These are phyloP conservation scores for Tolypocladium cylindrosporum DNA, from an alignment of 2,329 filamentous ascomycete genomes.

Conservation along the genomic window DNA sequence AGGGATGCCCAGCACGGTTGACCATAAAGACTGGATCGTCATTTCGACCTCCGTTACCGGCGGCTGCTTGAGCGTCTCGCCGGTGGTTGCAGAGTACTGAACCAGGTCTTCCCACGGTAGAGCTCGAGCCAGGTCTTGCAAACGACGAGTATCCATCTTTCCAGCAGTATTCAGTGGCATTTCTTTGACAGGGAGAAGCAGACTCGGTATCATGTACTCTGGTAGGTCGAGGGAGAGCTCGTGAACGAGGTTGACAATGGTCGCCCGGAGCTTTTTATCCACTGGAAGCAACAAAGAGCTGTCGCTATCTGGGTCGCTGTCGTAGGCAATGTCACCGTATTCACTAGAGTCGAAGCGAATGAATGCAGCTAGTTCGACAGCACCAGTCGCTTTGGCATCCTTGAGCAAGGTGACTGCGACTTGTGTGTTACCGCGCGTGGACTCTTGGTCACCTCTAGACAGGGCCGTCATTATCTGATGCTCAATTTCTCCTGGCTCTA, in stretches of 20 bases:
- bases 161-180: not conserved
- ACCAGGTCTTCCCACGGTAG: not conserved
- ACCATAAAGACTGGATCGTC: not conserved
- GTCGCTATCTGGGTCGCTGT: not conserved
- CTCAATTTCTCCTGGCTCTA: slow-evolving; percentile 30
- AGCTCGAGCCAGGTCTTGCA: not conserved
- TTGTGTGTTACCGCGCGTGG: not conserved
- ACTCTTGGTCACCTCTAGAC: not conserved
- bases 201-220: not conserved
- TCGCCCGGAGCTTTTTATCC: not conserved
- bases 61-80: not conserved
- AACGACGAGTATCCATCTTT: not conserved
- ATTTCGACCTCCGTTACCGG: not conserved
- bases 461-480: not conserved
- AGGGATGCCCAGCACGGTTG: not conserved
- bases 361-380: not conserved
- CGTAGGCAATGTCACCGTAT: not conserved
- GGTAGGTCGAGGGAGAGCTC: not conserved
- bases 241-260: not conserved
- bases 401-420: not conserved
- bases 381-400: not conserved
- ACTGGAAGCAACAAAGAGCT: not conserved
- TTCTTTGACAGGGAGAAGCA: not conserved
- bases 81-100: not conserved
- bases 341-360: not conserved